Percentiles rank a stretch among this genome's conserved stretches.
These are phyloP conservation scores for Simmondsia chinensis DNA, from an alignment of 148 eudicot genomes.

Conservation along the genomic window DNA sequence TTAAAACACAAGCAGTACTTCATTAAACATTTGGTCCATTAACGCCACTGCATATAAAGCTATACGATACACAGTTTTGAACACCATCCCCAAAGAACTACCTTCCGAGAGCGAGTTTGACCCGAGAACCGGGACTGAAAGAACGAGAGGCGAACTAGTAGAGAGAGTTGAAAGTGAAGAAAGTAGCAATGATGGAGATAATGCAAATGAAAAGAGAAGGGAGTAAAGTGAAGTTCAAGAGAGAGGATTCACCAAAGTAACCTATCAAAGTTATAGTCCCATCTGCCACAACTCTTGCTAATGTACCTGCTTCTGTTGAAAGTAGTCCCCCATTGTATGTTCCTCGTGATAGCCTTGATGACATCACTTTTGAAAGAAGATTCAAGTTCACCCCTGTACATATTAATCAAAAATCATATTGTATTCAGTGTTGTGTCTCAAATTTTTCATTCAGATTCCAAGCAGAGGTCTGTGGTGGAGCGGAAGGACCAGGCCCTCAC, in stretches of 20 bases:
- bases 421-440: too few relatives aligned
- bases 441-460: neutral
- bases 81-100: too few relatives aligned
- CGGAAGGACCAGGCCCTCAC: too few relatives aligned
- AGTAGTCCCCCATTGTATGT: constrained; percentile 18
- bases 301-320: constrained; percentile 22
- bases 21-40: too few relatives aligned
- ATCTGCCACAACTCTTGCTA: constrained; percentile 26
- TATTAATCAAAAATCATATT: neutral
- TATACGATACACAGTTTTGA: too few relatives aligned
- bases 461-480: neutral
- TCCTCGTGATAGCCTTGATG: constrained; percentile 22
- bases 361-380: constrained; percentile 23
- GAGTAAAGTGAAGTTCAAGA: constrained; percentile 14
- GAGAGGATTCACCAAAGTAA: constrained; percentile 7
- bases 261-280: constrained; percentile 18
- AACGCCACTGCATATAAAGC: too few relatives aligned
- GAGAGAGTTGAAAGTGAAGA: constrained; percentile 22
- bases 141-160: too few relatives aligned
- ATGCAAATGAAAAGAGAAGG: constrained; percentile 18
- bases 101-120: too few relatives aligned
- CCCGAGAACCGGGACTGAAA: too few relatives aligned
- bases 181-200: constrained; percentile 16
- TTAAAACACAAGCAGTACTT: too few relatives aligned
- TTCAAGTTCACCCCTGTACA: constrained; percentile 20